Conservation (phyloP, 345 rosid species). For the Kandelia obovata region DNA sequence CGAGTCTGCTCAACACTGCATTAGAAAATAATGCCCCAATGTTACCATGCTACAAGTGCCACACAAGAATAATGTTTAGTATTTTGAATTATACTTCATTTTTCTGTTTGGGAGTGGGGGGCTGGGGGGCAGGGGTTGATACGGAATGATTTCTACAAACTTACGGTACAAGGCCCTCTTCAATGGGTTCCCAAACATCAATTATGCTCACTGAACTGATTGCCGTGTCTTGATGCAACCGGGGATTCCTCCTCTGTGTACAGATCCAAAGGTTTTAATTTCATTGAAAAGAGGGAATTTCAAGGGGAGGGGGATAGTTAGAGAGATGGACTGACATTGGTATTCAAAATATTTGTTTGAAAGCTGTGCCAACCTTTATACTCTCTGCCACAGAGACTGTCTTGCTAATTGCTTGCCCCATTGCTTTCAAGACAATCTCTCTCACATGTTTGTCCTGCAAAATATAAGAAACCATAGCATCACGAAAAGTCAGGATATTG, state of each 20-base stretch:
- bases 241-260: constrained; percentile 67
- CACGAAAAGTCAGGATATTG: neutral
- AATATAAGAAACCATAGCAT: neutral
- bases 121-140: neutral
- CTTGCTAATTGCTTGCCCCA: constrained; percentile 95
- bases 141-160: constrained; percentile 22
- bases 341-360: neutral
- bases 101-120: too few relatives aligned
- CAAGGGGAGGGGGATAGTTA: neutral
- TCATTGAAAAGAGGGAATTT: too few relatives aligned
- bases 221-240: constrained; percentile 80
- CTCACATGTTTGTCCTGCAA: constrained; percentile 58
- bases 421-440: constrained; percentile 83
- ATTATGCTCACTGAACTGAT: constrained; percentile 89
- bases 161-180: constrained; percentile 93
- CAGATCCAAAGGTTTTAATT: neutral
- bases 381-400: constrained; percentile 81
- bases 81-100: too few relatives aligned
- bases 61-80: too few relatives aligned
- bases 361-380: constrained; percentile 49
- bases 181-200: constrained; percentile 93
- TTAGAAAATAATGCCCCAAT: constrained; percentile 15
- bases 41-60: too few relatives aligned
- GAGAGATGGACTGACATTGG: neutral
- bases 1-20: constrained; percentile 95